These are phyloP conservation scores for Verticillium zaregamsianum DNA, from an alignment of 2,329 filamentous ascomycete species.

Conservation along the genomic window DNA sequence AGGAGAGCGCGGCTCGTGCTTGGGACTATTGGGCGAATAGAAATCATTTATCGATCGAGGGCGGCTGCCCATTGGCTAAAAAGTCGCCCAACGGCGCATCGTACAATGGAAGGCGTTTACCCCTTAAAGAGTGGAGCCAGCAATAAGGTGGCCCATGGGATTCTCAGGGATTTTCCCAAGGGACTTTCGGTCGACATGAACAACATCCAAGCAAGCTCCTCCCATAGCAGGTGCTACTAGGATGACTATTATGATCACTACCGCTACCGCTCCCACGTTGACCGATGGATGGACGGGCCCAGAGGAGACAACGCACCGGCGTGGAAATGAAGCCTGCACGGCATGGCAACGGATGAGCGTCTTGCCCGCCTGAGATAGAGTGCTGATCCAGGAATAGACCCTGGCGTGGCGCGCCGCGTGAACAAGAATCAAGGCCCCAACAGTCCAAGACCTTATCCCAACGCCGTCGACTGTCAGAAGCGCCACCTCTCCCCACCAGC, in stretches of 20 bases:
- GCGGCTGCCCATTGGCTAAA: neutral
- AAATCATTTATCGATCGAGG: neutral
- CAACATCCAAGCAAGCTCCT: neutral
- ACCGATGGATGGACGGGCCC: neutral
- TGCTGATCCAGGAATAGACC: neutral
- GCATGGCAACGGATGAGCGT: neutral
- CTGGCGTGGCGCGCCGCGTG: neutral
- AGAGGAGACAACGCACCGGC: neutral
- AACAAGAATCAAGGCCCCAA: neutral
- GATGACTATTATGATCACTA: neutral
- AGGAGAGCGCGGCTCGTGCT: neutral
- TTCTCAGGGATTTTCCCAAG: neutral
- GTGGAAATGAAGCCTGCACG: neutral
- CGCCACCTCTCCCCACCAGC: neutral
- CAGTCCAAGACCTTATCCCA: neutral
- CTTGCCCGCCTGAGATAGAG: neutral
- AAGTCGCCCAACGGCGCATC: neutral
- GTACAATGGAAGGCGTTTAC: neutral
- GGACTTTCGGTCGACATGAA: neutral
- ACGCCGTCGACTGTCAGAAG: neutral
- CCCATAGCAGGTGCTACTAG: neutral
- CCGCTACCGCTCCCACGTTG: neutral
- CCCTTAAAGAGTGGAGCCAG: neutral
- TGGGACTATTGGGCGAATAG: neutral
- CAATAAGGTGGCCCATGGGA: neutral